phyloP scores from a whole-genome alignment of 495 filamentous ascomycete genomes.

The Penicillium paradoxum region DNA sequence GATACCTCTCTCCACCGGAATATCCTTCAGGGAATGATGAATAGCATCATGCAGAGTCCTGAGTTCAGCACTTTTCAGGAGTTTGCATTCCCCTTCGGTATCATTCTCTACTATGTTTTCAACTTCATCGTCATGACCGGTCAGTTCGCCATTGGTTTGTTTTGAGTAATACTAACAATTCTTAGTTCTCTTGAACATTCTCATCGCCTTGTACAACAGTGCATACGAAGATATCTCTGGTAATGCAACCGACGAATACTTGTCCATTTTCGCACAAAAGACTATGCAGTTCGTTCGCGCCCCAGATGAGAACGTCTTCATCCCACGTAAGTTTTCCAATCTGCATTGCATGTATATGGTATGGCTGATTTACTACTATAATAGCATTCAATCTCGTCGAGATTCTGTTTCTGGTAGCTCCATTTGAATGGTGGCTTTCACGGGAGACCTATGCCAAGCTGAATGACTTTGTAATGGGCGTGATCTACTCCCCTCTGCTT shows the following conservation, averaged over 20 bases:
- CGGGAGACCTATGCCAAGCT: conserved; percentile 62
- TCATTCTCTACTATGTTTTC: conserved; percentile 91
- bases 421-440: conserved; percentile 94
- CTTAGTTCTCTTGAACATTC: conserved; percentile 79
- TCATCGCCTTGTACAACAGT: conserved; percentile 94
- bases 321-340: conserved; percentile 55
- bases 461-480: conserved; percentile 82
- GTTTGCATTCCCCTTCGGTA: conserved; percentile 72
- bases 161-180: conserved; percentile 16
- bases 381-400: conserved; percentile 86
- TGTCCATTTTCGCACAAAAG: conserved; percentile 84
- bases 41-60: conserved; percentile 81
- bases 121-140: conserved; percentile 92
- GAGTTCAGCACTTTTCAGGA: conserved; percentile 86
- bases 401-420: conserved; percentile 69
- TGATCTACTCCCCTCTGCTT: conserved; percentile 81
- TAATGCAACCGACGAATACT: conserved; percentile 91
- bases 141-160: conserved; percentile 17
- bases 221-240: conserved; percentile 95
- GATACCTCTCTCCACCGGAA: conserved; percentile 57
- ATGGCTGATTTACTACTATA: neutral
- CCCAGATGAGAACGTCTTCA: conserved; percentile 96
- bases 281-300: conserved; percentile 95
- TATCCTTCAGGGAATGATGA: conserved; percentile 87
- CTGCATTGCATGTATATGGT: neutral